Evolutionary conservation across 176 grass and related monocot species (phyloP), one percentile per base, ranked within the genome.

Genomic region (Otatea glauca): DNA sequence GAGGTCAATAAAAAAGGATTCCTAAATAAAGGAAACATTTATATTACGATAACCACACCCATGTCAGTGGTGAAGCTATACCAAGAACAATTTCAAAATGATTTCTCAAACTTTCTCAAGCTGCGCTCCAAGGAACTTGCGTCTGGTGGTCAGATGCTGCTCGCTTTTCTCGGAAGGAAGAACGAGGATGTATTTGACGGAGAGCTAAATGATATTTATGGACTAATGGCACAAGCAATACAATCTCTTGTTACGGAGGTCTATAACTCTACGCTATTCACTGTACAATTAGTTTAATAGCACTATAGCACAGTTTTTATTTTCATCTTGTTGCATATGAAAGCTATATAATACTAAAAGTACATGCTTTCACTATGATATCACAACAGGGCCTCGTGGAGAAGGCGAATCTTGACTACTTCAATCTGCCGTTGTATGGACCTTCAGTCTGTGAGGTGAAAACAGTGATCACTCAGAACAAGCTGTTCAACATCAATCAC

Each of bases 1-100:
- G 65, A 90, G 39, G 44, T n/a, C 71, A 68, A 62, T 0, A 69
- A 1, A 21, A 68, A 37, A 49, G 20, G 12, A 18, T 27, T 10
- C 7, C 20, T 44, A 13, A 80, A 94, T 81, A 41, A 89, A 75
- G 62, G 65, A 8, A 89, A 94, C 32, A 91, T 94, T 39, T 81
- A 87, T 17, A 81, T 91, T 8, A 44, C 66, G 5, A 80, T 29
- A 45, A 81, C 83, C 10, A 84, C 79, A 2, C 80, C 89, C 0
- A 64, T 64, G 8, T 32, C 59, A 1, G 58, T 86, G 4, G 74
- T 81, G 14, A 61, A 81, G 24, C 50, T 58, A 0, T 94, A 84
- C 51, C 82, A 81, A 35, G 9, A 87, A 5, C 86, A 73, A 45
- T 91, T 86, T 27, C 1, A 23, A 3, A 89, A 63, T 1, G 92